Conservation (phyloP, 495 filamentous ascomycete species). For the Neurospora terricola region DNA sequence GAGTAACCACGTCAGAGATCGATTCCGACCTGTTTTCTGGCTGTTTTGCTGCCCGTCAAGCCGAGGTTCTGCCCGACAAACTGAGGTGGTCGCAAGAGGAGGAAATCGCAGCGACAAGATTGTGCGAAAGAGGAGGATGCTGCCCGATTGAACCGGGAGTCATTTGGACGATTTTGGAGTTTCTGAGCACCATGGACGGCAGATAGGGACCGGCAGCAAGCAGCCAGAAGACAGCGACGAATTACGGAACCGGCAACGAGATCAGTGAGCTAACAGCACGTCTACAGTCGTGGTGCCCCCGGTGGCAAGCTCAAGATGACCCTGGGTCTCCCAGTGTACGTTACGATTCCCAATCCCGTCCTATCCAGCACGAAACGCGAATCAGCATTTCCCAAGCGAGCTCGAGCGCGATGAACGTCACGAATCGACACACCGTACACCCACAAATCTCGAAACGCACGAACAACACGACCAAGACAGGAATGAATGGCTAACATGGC, state of each 20-base stretch:
- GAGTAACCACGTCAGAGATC: constrained; percentile 16
- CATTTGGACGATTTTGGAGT: not conserved
- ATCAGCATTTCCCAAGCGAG: not conserved
- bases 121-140: not conserved
- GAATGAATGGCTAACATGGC: constrained; percentile 12
- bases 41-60: not conserved
- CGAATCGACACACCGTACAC: not conserved
- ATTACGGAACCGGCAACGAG: not conserved
- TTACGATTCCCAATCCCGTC: constrained; percentile 21
- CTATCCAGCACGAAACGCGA: constrained; percentile 6
- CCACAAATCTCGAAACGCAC: not conserved
- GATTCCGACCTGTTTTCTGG: not conserved
- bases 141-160: not conserved
- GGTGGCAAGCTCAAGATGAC: constrained; percentile 99
- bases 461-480: not conserved
- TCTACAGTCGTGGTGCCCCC: constrained; percentile 69
- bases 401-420: not conserved
- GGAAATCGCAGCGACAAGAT: not conserved
- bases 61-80: not conserved
- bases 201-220: not conserved
- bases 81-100: not conserved
- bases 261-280: constrained; percentile 13
- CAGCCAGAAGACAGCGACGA: not conserved
- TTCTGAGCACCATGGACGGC: not conserved
- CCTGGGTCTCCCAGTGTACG: constrained; percentile 98